These are phyloP conservation scores for Penicillium cosmopolitanum DNA, from an alignment of 495 filamentous ascomycete species.

Conservation along the genomic window DNA sequence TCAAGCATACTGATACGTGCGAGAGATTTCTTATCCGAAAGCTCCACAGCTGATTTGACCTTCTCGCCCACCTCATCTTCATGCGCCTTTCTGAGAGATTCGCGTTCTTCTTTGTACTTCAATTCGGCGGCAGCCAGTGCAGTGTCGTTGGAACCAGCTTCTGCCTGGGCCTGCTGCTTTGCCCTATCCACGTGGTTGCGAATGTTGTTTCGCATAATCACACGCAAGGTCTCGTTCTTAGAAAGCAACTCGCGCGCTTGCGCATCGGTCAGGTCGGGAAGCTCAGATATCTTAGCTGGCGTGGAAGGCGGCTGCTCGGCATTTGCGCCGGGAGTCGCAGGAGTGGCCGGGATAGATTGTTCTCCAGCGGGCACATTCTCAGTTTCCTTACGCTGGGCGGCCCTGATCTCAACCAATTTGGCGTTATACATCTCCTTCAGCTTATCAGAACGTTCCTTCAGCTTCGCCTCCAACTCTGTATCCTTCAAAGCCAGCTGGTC, in stretches of 20 bases:
- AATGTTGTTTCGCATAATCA: constrained; percentile 70
- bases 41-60: constrained; percentile 47
- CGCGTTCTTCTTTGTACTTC: constrained; percentile 59
- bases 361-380: constrained; percentile 68
- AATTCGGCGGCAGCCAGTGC: constrained; percentile 42
- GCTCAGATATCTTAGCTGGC: constrained; percentile 33
- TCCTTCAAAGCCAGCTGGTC: constrained; percentile 39
- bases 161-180: constrained; percentile 35
- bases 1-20: constrained; percentile 82
- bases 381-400: constrained; percentile 60
- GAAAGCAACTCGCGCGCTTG: constrained; percentile 67
- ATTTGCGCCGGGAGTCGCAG: constrained; percentile 38
- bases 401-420: constrained; percentile 65
- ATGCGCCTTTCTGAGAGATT: constrained; percentile 65
- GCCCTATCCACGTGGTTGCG: constrained; percentile 58
- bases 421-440: constrained; percentile 73
- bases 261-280: constrained; percentile 53
- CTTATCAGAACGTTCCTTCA: constrained; percentile 68
- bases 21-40: constrained; percentile 62
- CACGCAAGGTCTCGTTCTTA: constrained; percentile 65
- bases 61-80: constrained; percentile 44
- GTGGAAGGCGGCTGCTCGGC: constrained; percentile 40
- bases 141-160: constrained; percentile 29
- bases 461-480: constrained; percentile 55
- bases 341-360: constrained; percentile 20